These are phyloP conservation scores for Suaeda aralocaspica DNA, from an alignment of 148 eudicot genomes.

Conservation along the genomic window DNA sequence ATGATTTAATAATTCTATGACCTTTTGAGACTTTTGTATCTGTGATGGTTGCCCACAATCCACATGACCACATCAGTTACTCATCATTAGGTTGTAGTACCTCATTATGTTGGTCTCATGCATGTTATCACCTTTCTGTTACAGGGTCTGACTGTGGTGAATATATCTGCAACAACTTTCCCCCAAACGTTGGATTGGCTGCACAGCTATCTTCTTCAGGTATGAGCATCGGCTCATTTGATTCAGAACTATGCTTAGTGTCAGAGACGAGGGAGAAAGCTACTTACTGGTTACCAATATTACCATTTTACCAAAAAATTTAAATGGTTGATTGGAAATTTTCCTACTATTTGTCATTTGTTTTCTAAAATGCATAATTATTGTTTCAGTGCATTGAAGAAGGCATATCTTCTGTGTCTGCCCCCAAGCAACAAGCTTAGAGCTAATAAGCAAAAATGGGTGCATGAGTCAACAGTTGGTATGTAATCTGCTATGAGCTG, in stretches of 20 bases:
- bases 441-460: conserved; percentile 8
- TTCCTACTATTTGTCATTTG: background rate
- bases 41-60: background rate
- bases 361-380: background rate
- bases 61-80: background rate
- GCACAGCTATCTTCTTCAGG: conserved; percentile 92
- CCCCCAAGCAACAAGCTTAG: conserved; percentile 28
- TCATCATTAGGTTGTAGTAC: too few relatives aligned
- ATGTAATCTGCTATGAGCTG: background rate
- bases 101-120: background rate
- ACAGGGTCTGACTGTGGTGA: conserved; percentile 86
- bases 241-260: background rate
- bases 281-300: background rate
- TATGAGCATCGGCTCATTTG: conserved; percentile 20
- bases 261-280: background rate
- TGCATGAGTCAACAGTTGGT: conserved; percentile 15
- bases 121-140: conserved; percentile 7
- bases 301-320: too few relatives aligned
- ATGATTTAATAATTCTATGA: background rate
- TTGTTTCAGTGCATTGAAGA: conserved; percentile 72
- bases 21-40: background rate
- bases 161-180: conserved; percentile 87
- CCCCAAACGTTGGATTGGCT: conserved; percentile 98
- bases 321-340: background rate
- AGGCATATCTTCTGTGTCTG: conserved; percentile 53